These are phyloP conservation scores for Mortierella sp. DNA, from an alignment of 371 early-diverging fungal genomes.

Conservation along the genomic window DNA sequence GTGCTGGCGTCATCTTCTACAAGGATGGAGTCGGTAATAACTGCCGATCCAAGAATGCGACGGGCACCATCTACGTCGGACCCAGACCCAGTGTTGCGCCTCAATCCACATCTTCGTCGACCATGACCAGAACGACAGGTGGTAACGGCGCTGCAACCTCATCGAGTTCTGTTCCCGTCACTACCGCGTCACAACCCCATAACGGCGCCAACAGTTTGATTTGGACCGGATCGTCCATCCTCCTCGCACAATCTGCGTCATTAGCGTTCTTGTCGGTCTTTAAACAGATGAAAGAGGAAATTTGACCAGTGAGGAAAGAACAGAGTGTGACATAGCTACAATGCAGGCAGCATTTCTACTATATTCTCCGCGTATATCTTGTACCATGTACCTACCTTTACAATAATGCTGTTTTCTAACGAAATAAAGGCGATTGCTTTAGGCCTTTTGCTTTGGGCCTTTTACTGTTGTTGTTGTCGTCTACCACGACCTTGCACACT, in stretches of 20 bases:
- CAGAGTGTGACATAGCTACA: neutral
- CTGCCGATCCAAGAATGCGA: slow-evolving; percentile 15
- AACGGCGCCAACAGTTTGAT: too few species aligned
- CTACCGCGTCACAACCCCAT: too few species aligned
- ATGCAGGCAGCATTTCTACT: neutral
- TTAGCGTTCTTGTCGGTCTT: slow-evolving; percentile 15
- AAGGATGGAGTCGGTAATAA: slow-evolving; percentile 48
- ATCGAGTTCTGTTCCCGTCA: too few species aligned
- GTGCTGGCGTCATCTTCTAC: slow-evolving; percentile 22
- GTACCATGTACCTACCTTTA: too few species aligned
- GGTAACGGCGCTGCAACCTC: too few species aligned
- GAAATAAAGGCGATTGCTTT: too few species aligned
- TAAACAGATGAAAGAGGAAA: too few species aligned
- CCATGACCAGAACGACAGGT: neutral
- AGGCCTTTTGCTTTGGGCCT: neutral
- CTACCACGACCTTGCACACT: too few species aligned
- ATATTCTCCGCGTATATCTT: too few species aligned
- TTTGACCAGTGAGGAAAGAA: too few species aligned
- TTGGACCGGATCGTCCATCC: slow-evolving; percentile 4
- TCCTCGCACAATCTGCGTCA: slow-evolving; percentile 6
- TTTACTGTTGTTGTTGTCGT: too few species aligned
- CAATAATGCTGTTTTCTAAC: too few species aligned
- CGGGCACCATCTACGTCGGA: slow-evolving; percentile 39
- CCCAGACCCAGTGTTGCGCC: slow-evolving; percentile 9
- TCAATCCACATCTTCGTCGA: neutral